Conservation (phyloP, 1,284 basidiomycete genomes). For the Cutaneotrichosporon curvatum region DNA sequence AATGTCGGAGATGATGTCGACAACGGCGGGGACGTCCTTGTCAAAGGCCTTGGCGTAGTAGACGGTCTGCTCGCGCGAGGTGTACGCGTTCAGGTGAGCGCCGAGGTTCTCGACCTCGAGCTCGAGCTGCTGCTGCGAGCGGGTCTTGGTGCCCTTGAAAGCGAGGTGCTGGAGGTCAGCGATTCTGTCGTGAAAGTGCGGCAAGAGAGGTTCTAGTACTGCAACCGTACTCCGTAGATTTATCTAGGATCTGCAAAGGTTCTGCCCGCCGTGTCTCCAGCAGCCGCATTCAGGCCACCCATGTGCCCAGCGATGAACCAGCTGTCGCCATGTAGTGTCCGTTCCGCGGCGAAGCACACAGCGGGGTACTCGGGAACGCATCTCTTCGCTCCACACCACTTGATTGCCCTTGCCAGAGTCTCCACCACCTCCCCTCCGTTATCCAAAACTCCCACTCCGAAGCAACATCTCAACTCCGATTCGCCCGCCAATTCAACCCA, state of each 20-base stretch:
- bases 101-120: constrained; percentile 98
- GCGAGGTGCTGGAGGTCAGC: constrained; percentile 36
- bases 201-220: neutral
- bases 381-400: no score
- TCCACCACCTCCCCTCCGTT: no score
- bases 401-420: no score
- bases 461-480: no score
- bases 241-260: no score
- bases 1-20: constrained; percentile 98
- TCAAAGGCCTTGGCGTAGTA: constrained; percentile 99
- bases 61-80: constrained; percentile 96
- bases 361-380: no score
- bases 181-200: neutral
- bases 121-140: constrained; percentile 86
- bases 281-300: neutral
- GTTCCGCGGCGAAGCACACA: no score
- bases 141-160: constrained; percentile 78
- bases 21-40: constrained; percentile 83
- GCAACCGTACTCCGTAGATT: no score
- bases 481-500: constrained; percentile 23
- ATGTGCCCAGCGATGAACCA: no score
- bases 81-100: constrained; percentile 97
- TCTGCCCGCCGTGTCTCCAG: neutral
- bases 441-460: no score
- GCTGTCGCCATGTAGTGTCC: no score